Percentiles rank a stretch among this genome's conserved stretches.
These are phyloP conservation scores for Gastrodia elata DNA, from an alignment of 106 monocot species.

Conservation along the genomic window DNA sequence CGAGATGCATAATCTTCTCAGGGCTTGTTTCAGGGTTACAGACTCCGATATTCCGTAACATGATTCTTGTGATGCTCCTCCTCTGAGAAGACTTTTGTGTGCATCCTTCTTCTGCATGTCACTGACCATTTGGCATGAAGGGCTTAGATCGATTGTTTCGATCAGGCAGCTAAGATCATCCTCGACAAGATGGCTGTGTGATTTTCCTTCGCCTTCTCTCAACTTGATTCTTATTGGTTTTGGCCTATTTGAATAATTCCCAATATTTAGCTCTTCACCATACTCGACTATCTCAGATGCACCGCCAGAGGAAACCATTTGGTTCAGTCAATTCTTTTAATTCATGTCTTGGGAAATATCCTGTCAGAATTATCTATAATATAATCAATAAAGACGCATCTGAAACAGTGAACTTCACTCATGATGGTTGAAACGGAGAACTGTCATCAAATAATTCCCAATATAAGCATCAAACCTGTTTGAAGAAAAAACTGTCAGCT, in stretches of 20 bases:
- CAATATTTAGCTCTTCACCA: conserved; percentile 11
- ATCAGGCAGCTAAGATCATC: conserved; percentile 20
- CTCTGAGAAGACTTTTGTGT: conserved; percentile 7
- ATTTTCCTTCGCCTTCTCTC: conserved; percentile 17
- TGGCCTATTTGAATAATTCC: conserved; percentile 8
- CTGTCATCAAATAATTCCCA: background rate
- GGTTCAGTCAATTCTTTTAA: background rate
- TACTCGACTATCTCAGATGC: conserved; percentile 33
- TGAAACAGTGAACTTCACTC: background rate
- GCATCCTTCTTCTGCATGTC: conserved; percentile 10
- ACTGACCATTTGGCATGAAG: conserved; percentile 4
- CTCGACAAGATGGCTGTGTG: conserved; percentile 8
- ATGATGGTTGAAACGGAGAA: background rate
- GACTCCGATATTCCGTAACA: conserved; percentile 47
- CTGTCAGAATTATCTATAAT: background rate
- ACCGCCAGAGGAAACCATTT: conserved; percentile 35
- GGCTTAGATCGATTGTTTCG: conserved; percentile 20
- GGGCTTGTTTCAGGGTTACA: conserved; percentile 69
- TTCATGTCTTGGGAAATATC: background rate
- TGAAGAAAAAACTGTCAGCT: background rate
- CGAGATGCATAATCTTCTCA: conserved; percentile 72
- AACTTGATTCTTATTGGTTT: conserved; percentile 10
- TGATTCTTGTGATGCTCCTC: conserved; percentile 7
- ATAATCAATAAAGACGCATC: background rate
- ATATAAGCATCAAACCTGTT: background rate